A percentile compares a stretch with the other conserved stretches of the same genome.
Conservation (phyloP, 1,139 yeast genomes). For the Yamadazyma conglobata region DNA sequence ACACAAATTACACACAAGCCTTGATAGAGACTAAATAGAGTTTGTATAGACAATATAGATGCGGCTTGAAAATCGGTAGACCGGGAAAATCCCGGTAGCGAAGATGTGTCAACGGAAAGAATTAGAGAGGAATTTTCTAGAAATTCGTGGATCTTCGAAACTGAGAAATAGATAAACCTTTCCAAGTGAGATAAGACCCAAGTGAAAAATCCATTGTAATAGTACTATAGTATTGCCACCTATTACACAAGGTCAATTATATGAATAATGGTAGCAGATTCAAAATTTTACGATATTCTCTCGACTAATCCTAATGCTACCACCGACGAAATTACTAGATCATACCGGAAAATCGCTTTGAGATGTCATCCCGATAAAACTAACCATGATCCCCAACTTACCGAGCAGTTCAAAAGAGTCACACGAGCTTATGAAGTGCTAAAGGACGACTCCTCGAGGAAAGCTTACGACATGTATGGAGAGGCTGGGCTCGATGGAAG, state of each 20-base stretch:
- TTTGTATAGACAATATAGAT: no score
- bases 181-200: no score
- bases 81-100: no score
- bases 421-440: constrained; percentile 44
- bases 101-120: no score
- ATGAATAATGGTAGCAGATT: constrained; percentile 14
- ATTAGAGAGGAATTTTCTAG: constrained; percentile 2
- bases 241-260: no score
- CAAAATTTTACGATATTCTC: constrained; percentile 37
- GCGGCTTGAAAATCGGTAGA: not conserved
- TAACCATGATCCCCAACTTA: constrained; percentile 40
- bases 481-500: constrained; percentile 37
- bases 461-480: constrained; percentile 38
- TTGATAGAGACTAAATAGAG: constrained; percentile 29
- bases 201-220: no score
- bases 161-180: no score
- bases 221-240: no score
- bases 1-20: constrained; percentile 37
- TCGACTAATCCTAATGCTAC: constrained; percentile 33
- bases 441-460: constrained; percentile 28
- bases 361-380: constrained; percentile 49
- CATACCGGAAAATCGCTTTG: constrained; percentile 40
- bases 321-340: constrained; percentile 37
- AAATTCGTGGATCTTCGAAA: no score
- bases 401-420: constrained; percentile 43